Percentiles rank a stretch among this genome's conserved stretches.
Conservation (phyloP, 192 early-diverging fungal genomes). For the Bifiguratus adelaidae region DNA sequence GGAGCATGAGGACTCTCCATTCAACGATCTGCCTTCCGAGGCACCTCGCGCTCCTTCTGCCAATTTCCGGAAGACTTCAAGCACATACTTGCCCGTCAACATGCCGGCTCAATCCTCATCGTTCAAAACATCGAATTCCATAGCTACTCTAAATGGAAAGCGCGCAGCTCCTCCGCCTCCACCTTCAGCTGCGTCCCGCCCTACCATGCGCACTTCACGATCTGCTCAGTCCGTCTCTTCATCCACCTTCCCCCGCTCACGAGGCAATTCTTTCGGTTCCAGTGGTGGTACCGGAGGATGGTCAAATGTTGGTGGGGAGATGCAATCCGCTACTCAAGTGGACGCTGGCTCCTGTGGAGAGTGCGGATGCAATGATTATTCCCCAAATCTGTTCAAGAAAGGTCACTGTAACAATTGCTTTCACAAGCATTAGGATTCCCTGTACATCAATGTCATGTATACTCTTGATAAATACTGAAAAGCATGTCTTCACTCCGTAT, state of each 20-base stretch:
- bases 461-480: no score
- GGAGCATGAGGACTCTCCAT: constrained; percentile 17
- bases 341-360: constrained; percentile 10
- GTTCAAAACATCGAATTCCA: constrained; percentile 11
- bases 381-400: constrained; percentile 50
- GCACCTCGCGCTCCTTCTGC: constrained; percentile 10
- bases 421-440: constrained; percentile 53
- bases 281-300: neutral
- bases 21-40: constrained; percentile 11
- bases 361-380: constrained; percentile 58
- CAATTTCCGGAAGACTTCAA: constrained; percentile 7
- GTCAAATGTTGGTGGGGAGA: neutral
- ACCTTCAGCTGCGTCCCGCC: neutral
- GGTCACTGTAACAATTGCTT: constrained; percentile 64
- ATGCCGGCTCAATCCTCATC: constrained; percentile 3
- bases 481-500: no score
- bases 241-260: neutral
- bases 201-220: neutral
- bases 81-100: neutral
- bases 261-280: neutral
- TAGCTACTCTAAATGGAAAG: neutral
- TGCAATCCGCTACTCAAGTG: neutral
- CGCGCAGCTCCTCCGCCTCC: constrained; percentile 7
- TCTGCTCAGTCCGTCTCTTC: neutral
- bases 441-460: no score